These are phyloP conservation scores for Carex pumila DNA, from an alignment of 176 grass and related monocot genomes.

Conservation along the genomic window DNA sequence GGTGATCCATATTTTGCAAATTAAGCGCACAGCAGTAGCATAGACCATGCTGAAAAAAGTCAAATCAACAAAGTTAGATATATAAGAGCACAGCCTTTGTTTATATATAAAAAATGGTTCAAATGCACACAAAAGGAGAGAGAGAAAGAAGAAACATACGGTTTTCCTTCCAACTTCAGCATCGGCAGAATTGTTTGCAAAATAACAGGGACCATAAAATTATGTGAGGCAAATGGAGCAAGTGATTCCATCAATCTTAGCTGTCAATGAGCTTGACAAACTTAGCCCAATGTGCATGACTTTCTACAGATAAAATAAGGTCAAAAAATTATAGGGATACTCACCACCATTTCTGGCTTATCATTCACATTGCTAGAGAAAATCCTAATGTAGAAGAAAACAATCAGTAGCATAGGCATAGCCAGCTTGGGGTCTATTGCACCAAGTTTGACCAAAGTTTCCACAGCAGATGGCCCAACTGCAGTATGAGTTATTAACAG, in stretches of 20 bases:
- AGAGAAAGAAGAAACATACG: constrained; percentile 37
- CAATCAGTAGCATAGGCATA: constrained; percentile 58
- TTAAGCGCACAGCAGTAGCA: constrained; percentile 64
- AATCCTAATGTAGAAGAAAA: constrained; percentile 76
- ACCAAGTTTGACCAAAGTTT: constrained; percentile 65
- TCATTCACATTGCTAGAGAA: constrained; percentile 30
- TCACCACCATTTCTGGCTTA: constrained; percentile 54
- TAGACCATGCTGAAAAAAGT: constrained; percentile 43
- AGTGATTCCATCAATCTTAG: constrained; percentile 68
- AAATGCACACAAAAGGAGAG: not conserved
- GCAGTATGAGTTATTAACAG: constrained; percentile 59
- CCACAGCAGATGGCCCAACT: constrained; percentile 57
- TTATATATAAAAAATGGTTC: constrained; percentile 15
- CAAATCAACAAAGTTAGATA: constrained; percentile 8
- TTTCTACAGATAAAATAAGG: not conserved
- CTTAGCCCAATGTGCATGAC: constrained; percentile 12
- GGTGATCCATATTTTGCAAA: constrained; percentile 78
- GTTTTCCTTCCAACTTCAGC: constrained; percentile 57
- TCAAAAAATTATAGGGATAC: constrained; percentile 20
- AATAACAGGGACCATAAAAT: constrained; percentile 71
- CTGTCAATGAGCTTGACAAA: constrained; percentile 44
- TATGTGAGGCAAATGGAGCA: constrained; percentile 62
- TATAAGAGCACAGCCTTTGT: constrained; percentile 13
- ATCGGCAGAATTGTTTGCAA: constrained; percentile 70
- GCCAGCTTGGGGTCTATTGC: constrained; percentile 56